A percentile compares a stretch with the other conserved stretches of the same genome.
Conservation (phyloP, 2,329 filamentous ascomycete genomes). For the Huntiella abstrusa region DNA sequence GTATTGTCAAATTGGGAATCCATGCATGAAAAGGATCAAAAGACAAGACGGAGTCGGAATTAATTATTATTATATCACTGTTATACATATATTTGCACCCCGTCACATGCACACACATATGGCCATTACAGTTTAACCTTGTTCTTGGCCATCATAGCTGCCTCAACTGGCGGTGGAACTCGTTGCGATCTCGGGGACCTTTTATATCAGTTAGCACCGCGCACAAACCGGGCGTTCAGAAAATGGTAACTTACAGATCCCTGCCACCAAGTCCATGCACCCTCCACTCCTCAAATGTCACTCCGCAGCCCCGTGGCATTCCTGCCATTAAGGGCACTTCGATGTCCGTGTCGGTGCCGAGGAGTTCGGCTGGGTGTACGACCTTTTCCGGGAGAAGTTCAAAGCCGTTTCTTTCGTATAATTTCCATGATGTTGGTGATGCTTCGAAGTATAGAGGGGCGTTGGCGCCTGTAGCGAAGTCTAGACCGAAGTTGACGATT, state of each 20-base stretch:
- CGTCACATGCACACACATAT: too few relatives aligned
- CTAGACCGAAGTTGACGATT: constrained; percentile 24
- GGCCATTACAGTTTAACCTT: not conserved
- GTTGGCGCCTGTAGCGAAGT: constrained; percentile 19
- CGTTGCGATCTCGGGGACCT: too few relatives aligned
- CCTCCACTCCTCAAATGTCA: constrained; percentile 20
- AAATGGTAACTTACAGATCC: too few relatives aligned
- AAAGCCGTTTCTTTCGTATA: constrained; percentile 30
- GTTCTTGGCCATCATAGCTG: not conserved
- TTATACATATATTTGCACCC: too few relatives aligned
- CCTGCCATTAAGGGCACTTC: constrained; percentile 24
- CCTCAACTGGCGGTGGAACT: not conserved
- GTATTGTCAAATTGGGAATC: too few relatives aligned
- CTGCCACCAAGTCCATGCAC: not conserved
- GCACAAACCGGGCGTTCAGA: too few relatives aligned
- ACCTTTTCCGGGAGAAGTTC: constrained; percentile 21
- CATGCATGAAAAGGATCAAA: too few relatives aligned
- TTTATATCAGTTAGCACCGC: too few relatives aligned
- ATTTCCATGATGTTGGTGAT: constrained; percentile 21
- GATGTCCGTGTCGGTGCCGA: constrained; percentile 20
- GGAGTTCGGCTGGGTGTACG: constrained; percentile 20
- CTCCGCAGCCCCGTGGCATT: constrained; percentile 20
- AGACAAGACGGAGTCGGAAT: too few relatives aligned
- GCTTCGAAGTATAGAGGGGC: constrained; percentile 30
- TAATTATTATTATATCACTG: too few relatives aligned